Conservation (phyloP, 495 filamentous ascomycete genomes). For the Penicillium chermesinum region DNA sequence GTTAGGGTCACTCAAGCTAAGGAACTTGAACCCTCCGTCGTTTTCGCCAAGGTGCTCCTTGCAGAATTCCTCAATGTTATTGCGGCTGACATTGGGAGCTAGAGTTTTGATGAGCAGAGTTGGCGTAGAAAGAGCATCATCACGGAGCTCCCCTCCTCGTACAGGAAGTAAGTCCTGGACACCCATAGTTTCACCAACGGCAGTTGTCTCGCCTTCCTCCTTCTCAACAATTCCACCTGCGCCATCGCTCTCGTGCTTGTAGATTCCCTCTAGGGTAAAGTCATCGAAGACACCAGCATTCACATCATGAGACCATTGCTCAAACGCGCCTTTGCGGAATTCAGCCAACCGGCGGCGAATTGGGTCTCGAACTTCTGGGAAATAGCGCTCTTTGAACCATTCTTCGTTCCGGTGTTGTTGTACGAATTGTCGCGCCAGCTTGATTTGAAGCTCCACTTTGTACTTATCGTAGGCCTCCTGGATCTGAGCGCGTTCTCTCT, state of each 20-base stretch:
- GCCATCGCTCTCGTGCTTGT: constrained; percentile 88
- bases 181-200: constrained; percentile 84
- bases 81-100: constrained; percentile 91
- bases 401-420: constrained; percentile 86
- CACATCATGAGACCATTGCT: constrained; percentile 81
- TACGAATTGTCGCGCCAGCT: constrained; percentile 85
- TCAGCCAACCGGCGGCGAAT: constrained; percentile 66
- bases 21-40: constrained; percentile 83
- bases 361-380: constrained; percentile 67
- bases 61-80: constrained; percentile 87
- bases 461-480: constrained; percentile 90
- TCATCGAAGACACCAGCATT: constrained; percentile 83
- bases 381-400: constrained; percentile 96
- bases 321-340: constrained; percentile 67
- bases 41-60: constrained; percentile 84
- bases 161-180: constrained; percentile 83
- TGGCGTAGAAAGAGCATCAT: constrained; percentile 77
- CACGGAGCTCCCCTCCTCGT: constrained; percentile 71
- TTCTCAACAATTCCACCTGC: constrained; percentile 83
- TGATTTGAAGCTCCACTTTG: constrained; percentile 88
- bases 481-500: constrained; percentile 83
- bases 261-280: constrained; percentile 90
- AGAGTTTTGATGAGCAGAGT: constrained; percentile 97
- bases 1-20: constrained; percentile 93
- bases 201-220: constrained; percentile 88